Conservation (phyloP, 192 early-diverging fungal species). For the Backusella tarrabulga region DNA sequence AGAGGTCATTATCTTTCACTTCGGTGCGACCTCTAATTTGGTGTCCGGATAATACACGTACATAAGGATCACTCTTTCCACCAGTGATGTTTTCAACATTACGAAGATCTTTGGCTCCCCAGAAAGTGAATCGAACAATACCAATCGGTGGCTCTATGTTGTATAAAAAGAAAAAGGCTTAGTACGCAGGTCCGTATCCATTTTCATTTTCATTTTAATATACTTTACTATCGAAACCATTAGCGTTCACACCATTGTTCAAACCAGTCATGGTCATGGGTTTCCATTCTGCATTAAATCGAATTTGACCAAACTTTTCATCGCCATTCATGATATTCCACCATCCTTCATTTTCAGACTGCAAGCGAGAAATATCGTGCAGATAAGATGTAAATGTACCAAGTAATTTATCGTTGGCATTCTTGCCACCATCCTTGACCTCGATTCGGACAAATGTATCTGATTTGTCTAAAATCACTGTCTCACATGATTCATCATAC, state of each 20-base stretch:
- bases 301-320: conserved; percentile 21
- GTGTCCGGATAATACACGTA: conserved; percentile 57
- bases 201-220: background rate
- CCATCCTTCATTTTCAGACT: conserved; percentile 27
- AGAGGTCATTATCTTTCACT: conserved; percentile 64
- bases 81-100: conserved; percentile 12
- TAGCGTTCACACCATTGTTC: background rate
- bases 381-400: conserved; percentile 35
- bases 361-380: conserved; percentile 28
- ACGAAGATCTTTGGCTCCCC: conserved; percentile 64
- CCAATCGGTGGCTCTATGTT: conserved; percentile 58
- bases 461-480: conserved; percentile 67
- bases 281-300: conserved; percentile 52
- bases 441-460: conserved; percentile 53
- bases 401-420: conserved; percentile 46
- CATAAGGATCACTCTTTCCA: conserved; percentile 85
- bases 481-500: conserved; percentile 64
- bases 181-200: background rate
- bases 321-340: conserved; percentile 19
- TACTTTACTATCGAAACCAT: conserved; percentile 17
- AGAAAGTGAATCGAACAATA: conserved; percentile 66
- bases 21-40: conserved; percentile 61
- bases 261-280: conserved; percentile 64
- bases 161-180: background rate
- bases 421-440: conserved; percentile 50